phyloP scores from a whole-genome alignment of 2,329 filamentous ascomycete species.

The Calonectria fujianensis region DNA sequence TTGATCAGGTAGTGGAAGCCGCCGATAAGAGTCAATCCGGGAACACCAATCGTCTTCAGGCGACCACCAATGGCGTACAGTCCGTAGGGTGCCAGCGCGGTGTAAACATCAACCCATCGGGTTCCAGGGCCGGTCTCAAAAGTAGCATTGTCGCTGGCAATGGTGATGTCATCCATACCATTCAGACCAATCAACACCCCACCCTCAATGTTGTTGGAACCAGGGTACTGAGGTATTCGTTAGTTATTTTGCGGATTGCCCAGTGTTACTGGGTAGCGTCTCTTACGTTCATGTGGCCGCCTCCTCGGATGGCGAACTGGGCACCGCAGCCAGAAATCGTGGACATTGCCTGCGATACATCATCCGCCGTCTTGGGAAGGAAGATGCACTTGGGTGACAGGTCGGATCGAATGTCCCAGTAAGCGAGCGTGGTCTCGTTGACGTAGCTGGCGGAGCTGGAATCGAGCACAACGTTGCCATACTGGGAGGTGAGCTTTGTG shows the following conservation, averaged over 20 bases:
- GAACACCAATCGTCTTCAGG: conserved; percentile 45
- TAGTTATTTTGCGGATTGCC: not conserved
- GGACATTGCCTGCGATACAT: conserved; percentile 1
- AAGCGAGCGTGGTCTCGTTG: not conserved
- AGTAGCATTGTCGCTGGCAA: conserved; percentile 37
- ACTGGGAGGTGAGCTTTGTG: not conserved
- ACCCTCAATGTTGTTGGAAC: conserved; percentile 47
- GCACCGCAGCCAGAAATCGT: conserved; percentile 12
- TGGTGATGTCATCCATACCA: conserved; percentile 39
- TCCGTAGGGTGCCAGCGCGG: conserved; percentile 26
- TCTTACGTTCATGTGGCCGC: conserved; percentile 49
- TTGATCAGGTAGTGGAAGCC: conserved; percentile 51
- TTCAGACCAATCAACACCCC: conserved; percentile 46
- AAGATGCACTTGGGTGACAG: conserved; percentile 26
- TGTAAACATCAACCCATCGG: conserved; percentile 49
- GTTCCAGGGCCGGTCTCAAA: conserved; percentile 45
- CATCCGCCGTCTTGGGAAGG: not conserved
- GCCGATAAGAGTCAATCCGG: conserved; percentile 43
- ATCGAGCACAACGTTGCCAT: not conserved
- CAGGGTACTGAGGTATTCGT: conserved; percentile 4
- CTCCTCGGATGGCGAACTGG: conserved; percentile 47
- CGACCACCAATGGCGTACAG: conserved; percentile 47
- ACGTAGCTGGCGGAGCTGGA: conserved; percentile 24
- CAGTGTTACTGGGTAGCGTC: no score
- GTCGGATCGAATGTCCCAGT: conserved; percentile 27